Conservation (phyloP, 768 basidiomycete genomes). For the Dentipellis sp. region DNA sequence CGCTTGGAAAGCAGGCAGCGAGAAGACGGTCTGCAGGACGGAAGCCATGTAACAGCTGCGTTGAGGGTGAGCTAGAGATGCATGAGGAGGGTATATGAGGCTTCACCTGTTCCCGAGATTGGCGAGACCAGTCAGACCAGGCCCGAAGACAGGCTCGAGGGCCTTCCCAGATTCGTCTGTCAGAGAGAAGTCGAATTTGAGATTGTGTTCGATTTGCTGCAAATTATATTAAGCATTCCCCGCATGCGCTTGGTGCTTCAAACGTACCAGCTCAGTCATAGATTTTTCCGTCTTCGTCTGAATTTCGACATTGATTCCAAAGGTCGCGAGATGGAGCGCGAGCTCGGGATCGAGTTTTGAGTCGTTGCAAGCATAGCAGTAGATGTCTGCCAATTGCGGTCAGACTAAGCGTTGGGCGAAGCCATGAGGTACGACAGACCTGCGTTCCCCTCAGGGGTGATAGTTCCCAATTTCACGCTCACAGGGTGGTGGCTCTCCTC, state of each 20-base stretch:
- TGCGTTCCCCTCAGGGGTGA: constrained; percentile 88
- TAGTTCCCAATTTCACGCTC: constrained; percentile 91
- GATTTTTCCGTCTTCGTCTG: constrained; percentile 92
- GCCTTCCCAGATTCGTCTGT: constrained; percentile 81
- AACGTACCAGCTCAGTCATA: constrained; percentile 84
- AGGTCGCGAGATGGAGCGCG: constrained; percentile 60
- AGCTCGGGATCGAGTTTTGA: constrained; percentile 71
- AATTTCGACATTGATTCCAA: constrained; percentile 79
- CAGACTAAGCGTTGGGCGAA: background rate
- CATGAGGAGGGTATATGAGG: background rate
- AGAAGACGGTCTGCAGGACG: constrained; percentile 78
- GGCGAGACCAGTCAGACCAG: constrained; percentile 78
- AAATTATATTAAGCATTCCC: background rate
- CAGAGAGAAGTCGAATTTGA: constrained; percentile 90
- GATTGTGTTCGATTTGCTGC: constrained; percentile 94
- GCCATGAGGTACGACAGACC: constrained; percentile 38
- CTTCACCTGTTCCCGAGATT: constrained; percentile 86
- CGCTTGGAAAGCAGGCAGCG: constrained; percentile 65
- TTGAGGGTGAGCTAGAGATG: background rate
- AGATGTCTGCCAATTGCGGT: constrained; percentile 53
- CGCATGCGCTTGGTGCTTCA: background rate
- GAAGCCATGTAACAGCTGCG: constrained; percentile 95
- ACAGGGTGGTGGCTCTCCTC: constrained; percentile 64
- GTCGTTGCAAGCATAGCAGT: constrained; percentile 90
- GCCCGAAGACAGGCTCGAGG: constrained; percentile 81